Conservation (phyloP, 202 grass and related monocot species). For the Musa balbisiana region DNA sequence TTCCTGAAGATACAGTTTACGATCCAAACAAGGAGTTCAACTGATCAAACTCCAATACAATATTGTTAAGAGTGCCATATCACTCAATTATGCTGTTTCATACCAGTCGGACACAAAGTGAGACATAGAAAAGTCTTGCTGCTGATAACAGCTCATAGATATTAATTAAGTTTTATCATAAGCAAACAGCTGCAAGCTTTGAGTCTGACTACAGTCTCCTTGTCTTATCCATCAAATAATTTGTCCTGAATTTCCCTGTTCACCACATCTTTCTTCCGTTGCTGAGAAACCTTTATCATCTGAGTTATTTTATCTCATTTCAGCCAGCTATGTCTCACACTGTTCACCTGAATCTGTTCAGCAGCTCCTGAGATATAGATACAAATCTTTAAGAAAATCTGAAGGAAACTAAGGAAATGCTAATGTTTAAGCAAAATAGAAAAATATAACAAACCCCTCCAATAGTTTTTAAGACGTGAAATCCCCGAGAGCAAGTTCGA, state of each 20-base stretch:
- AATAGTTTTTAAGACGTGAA: background rate
- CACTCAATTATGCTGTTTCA: background rate
- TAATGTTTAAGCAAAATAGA: background rate
- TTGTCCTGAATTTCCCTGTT: background rate
- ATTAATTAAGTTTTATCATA: background rate
- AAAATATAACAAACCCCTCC: background rate
- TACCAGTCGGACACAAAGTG: background rate
- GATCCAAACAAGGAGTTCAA: too few relatives aligned
- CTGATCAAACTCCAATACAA: too few relatives aligned
- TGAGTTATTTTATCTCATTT: too few relatives aligned
- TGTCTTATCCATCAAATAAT: too few relatives aligned
- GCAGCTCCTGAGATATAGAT: background rate
- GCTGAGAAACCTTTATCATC: background rate
- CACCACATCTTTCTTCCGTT: background rate
- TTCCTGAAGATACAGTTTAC: too few relatives aligned
- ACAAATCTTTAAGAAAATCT: background rate
- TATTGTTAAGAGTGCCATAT: background rate
- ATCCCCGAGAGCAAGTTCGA: constrained; percentile 1
- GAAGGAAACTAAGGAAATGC: background rate
- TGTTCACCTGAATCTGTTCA: background rate
- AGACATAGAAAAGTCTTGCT: background rate
- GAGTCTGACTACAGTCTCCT: background rate
- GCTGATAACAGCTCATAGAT: background rate
- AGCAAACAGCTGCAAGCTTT: background rate
- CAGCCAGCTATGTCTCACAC: background rate